These are phyloP conservation scores for Agrocybe chaxingu DNA, from an alignment of 768 basidiomycete species.

Conservation along the genomic window DNA sequence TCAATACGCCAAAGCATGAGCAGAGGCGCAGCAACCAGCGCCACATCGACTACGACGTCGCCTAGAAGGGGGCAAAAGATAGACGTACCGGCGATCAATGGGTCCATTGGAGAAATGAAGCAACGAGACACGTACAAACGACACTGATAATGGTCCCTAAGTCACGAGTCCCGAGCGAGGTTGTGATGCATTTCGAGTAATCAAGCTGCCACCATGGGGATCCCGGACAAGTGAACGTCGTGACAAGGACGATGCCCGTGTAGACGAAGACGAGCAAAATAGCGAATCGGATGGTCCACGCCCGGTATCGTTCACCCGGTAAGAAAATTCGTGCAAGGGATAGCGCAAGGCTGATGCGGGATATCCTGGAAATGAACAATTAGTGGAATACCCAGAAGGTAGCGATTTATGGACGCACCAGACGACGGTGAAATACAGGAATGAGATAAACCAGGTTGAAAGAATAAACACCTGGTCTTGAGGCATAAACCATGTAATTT, in stretches of 20 bases:
- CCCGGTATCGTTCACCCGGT: slow-evolving; percentile 7
- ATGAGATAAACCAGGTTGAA: slow-evolving; percentile 5
- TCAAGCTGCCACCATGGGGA: slow-evolving; percentile 2
- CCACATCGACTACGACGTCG: slow-evolving; percentile 21
- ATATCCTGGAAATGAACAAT: slow-evolving; percentile 2
- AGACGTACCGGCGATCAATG: neutral
- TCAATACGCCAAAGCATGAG: slow-evolving; percentile 21
- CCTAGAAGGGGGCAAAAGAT: slow-evolving; percentile 8
- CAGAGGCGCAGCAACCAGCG: slow-evolving; percentile 21
- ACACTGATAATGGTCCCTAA: neutral
- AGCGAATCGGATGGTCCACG: too few relatives aligned
- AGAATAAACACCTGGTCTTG: neutral
- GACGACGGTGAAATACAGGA: slow-evolving; percentile 3
- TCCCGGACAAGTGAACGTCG: slow-evolving; percentile 4
- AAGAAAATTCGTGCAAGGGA: slow-evolving; percentile 13
- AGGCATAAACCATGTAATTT: neutral
- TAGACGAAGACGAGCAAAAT: neutral
- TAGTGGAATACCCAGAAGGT: neutral
- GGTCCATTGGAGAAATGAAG: neutral
- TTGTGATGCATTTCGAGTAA: neutral
- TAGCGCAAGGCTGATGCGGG: slow-evolving; percentile 10
- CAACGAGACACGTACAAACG: neutral
- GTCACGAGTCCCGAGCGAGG: neutral
- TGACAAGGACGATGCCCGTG: slow-evolving; percentile 1
- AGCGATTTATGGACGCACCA: slow-evolving; percentile 2